phyloP scores from a whole-genome alignment of 2,329 filamentous ascomycete genomes.

The Pseudogymnoascus sp. region DNA sequence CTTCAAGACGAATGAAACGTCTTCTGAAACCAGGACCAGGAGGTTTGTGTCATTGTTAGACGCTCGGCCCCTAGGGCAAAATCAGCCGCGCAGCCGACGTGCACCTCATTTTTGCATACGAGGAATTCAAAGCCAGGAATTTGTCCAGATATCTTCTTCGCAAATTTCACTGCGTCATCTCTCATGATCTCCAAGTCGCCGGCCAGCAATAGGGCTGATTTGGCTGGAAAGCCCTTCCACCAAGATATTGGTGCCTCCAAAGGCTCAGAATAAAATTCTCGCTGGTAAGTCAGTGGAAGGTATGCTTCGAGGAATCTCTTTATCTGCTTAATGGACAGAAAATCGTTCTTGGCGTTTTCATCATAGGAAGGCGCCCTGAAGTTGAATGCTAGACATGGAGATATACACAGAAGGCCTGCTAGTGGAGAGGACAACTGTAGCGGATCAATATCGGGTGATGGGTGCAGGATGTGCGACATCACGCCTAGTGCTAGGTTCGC shows the following conservation, averaged over 20 bases:
- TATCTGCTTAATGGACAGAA: background rate
- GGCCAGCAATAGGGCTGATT: background rate
- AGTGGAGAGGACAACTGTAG: background rate
- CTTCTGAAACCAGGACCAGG: background rate
- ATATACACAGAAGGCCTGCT: background rate
- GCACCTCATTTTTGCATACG: background rate
- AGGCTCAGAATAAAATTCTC: background rate
- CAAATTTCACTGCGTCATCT: background rate
- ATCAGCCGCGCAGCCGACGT: background rate
- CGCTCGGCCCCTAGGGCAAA: background rate
- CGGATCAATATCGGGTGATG: conserved; percentile 31
- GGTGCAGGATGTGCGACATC: conserved; percentile 44
- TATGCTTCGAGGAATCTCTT: background rate
- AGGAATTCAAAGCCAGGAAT: background rate
- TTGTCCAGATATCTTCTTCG: background rate
- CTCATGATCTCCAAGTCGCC: background rate
- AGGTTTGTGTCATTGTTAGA: background rate
- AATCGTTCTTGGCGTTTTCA: background rate
- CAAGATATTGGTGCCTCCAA: background rate
- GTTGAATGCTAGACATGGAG: background rate
- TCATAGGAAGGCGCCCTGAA: background rate
- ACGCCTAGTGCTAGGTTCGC: conserved; percentile 37
- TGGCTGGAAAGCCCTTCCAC: background rate
- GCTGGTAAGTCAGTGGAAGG: background rate
- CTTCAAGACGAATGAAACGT: background rate